phyloP scores from a whole-genome alignment of 306 rosid genomes.

The Clitoria ternatea region DNA sequence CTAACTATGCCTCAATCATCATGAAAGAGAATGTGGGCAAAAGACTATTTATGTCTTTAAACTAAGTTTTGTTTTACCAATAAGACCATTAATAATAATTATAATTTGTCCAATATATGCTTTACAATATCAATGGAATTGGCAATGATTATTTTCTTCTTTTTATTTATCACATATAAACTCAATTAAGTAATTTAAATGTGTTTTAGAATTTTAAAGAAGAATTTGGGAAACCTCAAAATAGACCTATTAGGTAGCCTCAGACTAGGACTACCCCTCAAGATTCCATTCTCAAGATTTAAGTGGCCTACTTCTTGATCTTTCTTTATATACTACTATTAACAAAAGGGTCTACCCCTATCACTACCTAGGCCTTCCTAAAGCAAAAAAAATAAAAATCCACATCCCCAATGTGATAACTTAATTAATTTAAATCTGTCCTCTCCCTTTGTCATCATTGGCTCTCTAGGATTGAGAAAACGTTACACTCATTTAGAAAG shows the following conservation, averaged over 20 bases:
- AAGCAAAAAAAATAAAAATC: slow-evolving; percentile 53
- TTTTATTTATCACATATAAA: no score
- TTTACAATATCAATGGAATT: no score
- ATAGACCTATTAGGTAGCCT: slow-evolving; percentile 32
- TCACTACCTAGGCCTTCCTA: slow-evolving; percentile 29
- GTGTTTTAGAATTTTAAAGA: no score
- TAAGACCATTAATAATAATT: no score
- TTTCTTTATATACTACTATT: slow-evolving; percentile 30
- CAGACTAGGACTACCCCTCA: slow-evolving; percentile 28
- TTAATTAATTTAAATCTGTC: slow-evolving; percentile 44
- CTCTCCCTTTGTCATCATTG: slow-evolving; percentile 38
- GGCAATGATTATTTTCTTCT: no score
- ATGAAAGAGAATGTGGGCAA: slow-evolving; percentile 22
- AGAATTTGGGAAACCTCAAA: slow-evolving; percentile 34
- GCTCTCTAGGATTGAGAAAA: slow-evolving; percentile 30
- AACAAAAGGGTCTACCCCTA: slow-evolving; percentile 26
- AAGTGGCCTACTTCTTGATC: slow-evolving; percentile 27
- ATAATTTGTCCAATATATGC: no score
- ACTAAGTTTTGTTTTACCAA: no score
- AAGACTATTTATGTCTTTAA: no score
- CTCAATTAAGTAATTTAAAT: no score
- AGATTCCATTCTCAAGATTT: slow-evolving; percentile 50
- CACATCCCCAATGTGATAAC: slow-evolving; percentile 53
- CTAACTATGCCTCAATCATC: slow-evolving; percentile 34
- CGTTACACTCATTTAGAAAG: slow-evolving; percentile 44